phyloP scores from a whole-genome alignment of 768 basidiomycete genomes.

The Boletus subparvulus region DNA sequence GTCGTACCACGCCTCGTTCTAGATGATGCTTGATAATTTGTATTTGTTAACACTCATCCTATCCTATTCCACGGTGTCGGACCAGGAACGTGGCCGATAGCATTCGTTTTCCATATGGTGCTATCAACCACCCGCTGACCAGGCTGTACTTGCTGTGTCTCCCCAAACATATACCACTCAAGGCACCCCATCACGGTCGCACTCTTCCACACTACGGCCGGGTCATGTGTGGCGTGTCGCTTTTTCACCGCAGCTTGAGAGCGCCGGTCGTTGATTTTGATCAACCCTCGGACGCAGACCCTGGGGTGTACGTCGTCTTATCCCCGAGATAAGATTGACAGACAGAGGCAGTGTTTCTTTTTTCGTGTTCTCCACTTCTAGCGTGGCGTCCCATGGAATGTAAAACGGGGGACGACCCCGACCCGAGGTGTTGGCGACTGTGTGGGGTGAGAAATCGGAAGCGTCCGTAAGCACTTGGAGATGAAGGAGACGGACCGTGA shows the following conservation, averaged over 20 bases:
- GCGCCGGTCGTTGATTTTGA: not conserved
- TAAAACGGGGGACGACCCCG: not conserved
- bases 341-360: not conserved
- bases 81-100: not conserved
- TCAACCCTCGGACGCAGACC: not conserved
- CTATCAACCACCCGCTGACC: not conserved
- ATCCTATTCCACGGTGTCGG: not conserved
- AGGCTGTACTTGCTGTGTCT: slow-evolving; percentile 15
- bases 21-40: slow-evolving; percentile 60
- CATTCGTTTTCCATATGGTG: not conserved
- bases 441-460: slow-evolving; percentile 9
- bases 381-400: not conserved
- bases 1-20: slow-evolving; percentile 86
- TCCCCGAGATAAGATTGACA: slow-evolving; percentile 4
- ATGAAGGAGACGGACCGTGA: not conserved
- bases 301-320: slow-evolving; percentile 1
- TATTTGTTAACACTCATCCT: not conserved
- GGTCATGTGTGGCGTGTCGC: slow-evolving; percentile 13
- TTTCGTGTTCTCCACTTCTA: not conserved
- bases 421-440: no score
- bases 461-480: not conserved
- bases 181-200: not conserved
- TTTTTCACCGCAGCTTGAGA: slow-evolving; percentile 6
- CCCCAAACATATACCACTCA: not conserved
- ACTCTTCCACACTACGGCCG: slow-evolving; percentile 1